Base-by-base conservation (phyloP, 805 yeast genomes). In the Barnettozyma salicaria region DNA sequence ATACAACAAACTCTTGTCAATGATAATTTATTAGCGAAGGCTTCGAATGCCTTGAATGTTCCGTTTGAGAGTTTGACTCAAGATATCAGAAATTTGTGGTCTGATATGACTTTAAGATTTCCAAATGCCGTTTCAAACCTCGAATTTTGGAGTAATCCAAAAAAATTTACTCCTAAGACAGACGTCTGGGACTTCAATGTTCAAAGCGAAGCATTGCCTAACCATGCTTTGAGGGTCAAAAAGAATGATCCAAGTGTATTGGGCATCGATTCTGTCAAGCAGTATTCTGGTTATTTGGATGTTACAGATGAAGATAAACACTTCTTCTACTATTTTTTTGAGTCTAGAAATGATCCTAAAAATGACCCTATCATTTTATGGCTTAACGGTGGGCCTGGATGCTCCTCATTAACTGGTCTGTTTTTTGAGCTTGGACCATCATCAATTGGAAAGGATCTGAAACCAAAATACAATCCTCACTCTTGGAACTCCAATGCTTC, bases 331-430 rank as follows among this genome's bases (percentile, higher is more conserved):
- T 70, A 92, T 89, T 80, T 80, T 55, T 88, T 87, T 52, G 95
- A 87, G 62, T 80, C 90, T 42, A 76, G 95, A 68, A 81, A 80
- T 58, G 89, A 84, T 60, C 95, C 96, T n/a, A 64, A 64, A 45
- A 83, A 70, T 42, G 96, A 86, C 60, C 96, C 96, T 1, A 68
- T 86, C 27, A 73, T 88, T 34, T 68, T 90, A 48, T 88, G 96
- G 95, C 70, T 87, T 56, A 87, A 87, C 56, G 96, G 96, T 50
- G 96, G 96, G 13, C 96, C 96, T 30, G 96, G 96, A 4, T 87
- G 96, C 63, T 83, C 94, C 12, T 84, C 95, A 9, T 63, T 85
- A 63, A 84, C 94, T 11, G 95, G 95, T 1, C 70, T 84, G 48
- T 81, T 86, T 56, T 84, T 85, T 57, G 96, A 87, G 58, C 70